Conservation (phyloP, 495 filamentous ascomycete genomes). For the Penicillium paradoxum region DNA sequence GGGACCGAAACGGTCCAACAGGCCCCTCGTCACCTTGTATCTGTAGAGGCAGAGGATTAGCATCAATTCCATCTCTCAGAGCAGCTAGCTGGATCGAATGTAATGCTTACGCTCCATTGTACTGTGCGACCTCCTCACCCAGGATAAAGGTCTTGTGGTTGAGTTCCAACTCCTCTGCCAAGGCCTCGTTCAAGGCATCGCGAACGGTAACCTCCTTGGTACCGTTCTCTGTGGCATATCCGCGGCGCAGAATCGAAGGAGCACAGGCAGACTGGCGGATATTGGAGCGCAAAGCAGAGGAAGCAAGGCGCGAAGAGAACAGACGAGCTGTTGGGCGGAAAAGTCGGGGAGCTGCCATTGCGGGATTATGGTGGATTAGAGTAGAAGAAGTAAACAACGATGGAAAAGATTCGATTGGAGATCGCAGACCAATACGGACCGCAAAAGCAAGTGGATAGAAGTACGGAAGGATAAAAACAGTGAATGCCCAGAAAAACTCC, state of each 20-base stretch:
- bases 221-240: constrained; percentile 54
- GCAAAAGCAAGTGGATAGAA: constrained; percentile 22
- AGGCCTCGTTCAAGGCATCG: constrained; percentile 94
- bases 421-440: constrained; percentile 25
- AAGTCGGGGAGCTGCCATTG: constrained; percentile 66
- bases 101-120: constrained; percentile 80
- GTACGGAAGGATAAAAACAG: constrained; percentile 6
- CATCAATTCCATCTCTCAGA: background rate
- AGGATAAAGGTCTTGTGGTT: constrained; percentile 93
- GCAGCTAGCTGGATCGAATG: background rate
- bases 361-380: constrained; percentile 19
- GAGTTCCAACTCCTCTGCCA: constrained; percentile 92
- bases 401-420: constrained; percentile 25
- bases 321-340: constrained; percentile 76
- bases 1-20: constrained; percentile 93
- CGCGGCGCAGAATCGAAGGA: constrained; percentile 43
- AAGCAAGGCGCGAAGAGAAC: constrained; percentile 58
- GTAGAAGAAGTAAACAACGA: constrained; percentile 12
- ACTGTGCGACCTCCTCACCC: constrained; percentile 98
- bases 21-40: constrained; percentile 98
- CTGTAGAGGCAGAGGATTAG: constrained; percentile 30
- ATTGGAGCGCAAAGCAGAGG: constrained; percentile 47
- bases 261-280: constrained; percentile 47
- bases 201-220: constrained; percentile 90
- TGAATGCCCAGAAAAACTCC: constrained; percentile 13